These are phyloP conservation scores for Leucaena leucocephala DNA, from an alignment of 306 rosid species.

Conservation along the genomic window DNA sequence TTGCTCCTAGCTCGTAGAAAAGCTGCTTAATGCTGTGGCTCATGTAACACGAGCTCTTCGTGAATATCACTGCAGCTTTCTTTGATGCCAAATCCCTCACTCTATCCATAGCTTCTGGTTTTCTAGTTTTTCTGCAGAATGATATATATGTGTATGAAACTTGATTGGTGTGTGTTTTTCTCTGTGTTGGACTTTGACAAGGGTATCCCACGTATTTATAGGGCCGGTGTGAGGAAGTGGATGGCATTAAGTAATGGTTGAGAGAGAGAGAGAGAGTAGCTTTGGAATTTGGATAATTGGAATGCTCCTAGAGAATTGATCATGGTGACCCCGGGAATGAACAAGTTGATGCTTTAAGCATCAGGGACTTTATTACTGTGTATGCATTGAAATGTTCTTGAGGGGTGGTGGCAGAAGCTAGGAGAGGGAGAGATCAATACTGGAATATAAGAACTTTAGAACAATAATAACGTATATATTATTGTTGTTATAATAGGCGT, in stretches of 20 bases:
- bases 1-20: conserved; percentile 94
- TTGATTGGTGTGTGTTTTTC: not conserved
- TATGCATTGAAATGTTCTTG: conserved; percentile 35
- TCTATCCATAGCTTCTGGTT: conserved; percentile 60
- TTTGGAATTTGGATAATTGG: conserved; percentile 86
- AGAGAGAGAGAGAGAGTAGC: conserved; percentile 50
- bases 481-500: too few relatives aligned
- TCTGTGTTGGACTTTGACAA: conserved; percentile 50
- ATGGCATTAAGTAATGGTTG: conserved; percentile 43
- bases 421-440: conserved; percentile 22
- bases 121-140: not conserved
- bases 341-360: conserved; percentile 33
- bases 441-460: conserved; percentile 45
- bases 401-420: conserved; percentile 27
- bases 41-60: conserved; percentile 95
- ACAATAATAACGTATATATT: too few relatives aligned
- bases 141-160: not conserved
- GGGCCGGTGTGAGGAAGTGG: conserved; percentile 45
- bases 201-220: conserved; percentile 69
- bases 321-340: conserved; percentile 12
- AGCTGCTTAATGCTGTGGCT: conserved; percentile 90
- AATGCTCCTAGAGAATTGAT: conserved; percentile 33
- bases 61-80: conserved; percentile 94
- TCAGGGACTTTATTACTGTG: conserved; percentile 34
- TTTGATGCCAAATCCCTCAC: conserved; percentile 83